Percentiles rank a stretch among this genome's conserved stretches.
phyloP scores from a whole-genome alignment of 2,329 filamentous ascomycete genomes.

The Cadophora sp. region DNA sequence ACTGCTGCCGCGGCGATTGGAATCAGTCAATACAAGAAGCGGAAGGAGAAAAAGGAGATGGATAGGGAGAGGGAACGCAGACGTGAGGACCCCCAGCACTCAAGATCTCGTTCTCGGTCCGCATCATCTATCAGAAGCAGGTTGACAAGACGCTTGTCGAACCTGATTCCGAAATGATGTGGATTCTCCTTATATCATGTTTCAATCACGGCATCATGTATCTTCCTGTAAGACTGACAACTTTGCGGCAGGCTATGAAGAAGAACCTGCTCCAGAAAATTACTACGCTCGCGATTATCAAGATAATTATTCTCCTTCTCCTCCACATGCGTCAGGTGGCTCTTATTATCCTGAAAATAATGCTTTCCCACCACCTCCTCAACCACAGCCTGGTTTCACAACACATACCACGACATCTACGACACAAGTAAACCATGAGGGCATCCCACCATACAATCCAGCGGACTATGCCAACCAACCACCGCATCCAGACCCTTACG shows the following conservation, averaged over 20 bases:
- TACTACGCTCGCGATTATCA: slow-evolving; percentile 41
- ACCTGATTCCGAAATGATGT: slow-evolving; percentile 41
- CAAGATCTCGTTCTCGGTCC: slow-evolving; percentile 42
- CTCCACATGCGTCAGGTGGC: slow-evolving; percentile 44
- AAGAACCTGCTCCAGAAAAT: slow-evolving; percentile 38
- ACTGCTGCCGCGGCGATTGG: slow-evolving; percentile 67
- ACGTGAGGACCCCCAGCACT: slow-evolving; percentile 45
- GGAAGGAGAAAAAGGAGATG: slow-evolving; percentile 49
- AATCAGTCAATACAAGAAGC: slow-evolving; percentile 64
- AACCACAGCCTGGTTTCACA: slow-evolving; percentile 31
- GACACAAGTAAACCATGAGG: slow-evolving; percentile 34
- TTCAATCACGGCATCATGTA: slow-evolving; percentile 32
- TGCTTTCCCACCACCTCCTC: slow-evolving; percentile 38
- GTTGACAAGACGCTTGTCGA: slow-evolving; percentile 41
- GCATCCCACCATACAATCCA: slow-evolving; percentile 42
- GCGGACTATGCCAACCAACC: slow-evolving; percentile 40
- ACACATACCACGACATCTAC: slow-evolving; percentile 38
- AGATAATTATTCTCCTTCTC: slow-evolving; percentile 45
- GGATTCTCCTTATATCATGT: slow-evolving; percentile 23
- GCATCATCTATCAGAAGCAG: slow-evolving; percentile 41
- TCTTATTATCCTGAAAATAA: slow-evolving; percentile 41
- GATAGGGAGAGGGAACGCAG: slow-evolving; percentile 44
- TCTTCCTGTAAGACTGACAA: slow-evolving; percentile 29
- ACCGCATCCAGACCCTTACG: slow-evolving; percentile 34
- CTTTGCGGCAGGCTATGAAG: slow-evolving; percentile 41